Conservation (phyloP, 2,329 filamentous ascomycete genomes). For the Byssochlamys sp. region DNA sequence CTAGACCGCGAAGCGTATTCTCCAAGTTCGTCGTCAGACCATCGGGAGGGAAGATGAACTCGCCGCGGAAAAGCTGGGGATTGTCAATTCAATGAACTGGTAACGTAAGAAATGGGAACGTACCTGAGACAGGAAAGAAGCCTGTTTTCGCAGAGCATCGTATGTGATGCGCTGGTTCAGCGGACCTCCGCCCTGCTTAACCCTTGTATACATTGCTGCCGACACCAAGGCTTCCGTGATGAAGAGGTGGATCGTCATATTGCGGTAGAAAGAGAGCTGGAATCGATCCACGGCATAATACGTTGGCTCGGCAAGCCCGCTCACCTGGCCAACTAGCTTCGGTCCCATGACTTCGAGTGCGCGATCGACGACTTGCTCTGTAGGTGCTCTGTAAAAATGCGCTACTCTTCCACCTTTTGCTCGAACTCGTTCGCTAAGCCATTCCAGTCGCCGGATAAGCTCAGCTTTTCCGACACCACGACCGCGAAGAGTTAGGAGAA, state of each 20-base stretch:
- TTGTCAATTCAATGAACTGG: conserved; percentile 5
- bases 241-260: conserved; percentile 98
- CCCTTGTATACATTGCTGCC: conserved; percentile 76
- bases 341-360: conserved; percentile 86
- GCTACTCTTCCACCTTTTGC: conserved; percentile 86
- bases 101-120: conserved; percentile 5
- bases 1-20: conserved; percentile 66
- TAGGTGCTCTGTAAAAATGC: conserved; percentile 74
- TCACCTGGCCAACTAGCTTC: conserved; percentile 70
- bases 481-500: conserved; percentile 80
- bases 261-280: conserved; percentile 94
- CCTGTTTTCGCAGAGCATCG: conserved; percentile 63
- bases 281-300: conserved; percentile 93
- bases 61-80: conserved; percentile 70
- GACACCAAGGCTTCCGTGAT: conserved; percentile 87
- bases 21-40: conserved; percentile 72
- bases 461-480: conserved; percentile 83
- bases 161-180: conserved; percentile 70
- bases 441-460: conserved; percentile 75
- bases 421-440: conserved; percentile 72
- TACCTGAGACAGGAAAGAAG: conserved; percentile 71
- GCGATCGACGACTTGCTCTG: conserved; percentile 73
- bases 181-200: conserved; percentile 83
- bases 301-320: conserved; percentile 76
- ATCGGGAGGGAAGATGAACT: conserved; percentile 91